Base-by-base conservation (phyloP, 805 yeast genomes). In the Priceomyces medius region DNA sequence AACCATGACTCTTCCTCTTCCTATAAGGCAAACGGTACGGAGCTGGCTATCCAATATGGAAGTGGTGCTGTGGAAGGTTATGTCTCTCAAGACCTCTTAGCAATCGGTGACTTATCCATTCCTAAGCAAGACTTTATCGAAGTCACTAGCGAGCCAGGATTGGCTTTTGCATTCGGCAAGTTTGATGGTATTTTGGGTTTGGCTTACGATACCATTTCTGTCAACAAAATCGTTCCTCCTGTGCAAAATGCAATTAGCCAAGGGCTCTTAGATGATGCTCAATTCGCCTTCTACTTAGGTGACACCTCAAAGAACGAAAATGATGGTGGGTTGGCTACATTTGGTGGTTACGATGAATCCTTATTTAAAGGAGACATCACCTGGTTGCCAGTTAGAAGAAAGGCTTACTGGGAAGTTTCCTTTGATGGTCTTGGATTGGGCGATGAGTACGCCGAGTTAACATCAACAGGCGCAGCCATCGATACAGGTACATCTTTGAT, bases 401-500 rank as follows among this genome's bases (percentile, higher is more conserved):
- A 90, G 82, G 99, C 98, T 24, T 93, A 93, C 80, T 93, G 99
- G 99, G 99, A 93, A 76, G 99, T 93, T 46, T 80, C 84, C 54
- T 85, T 93, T 54, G 88, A 88, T 55, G 90, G 96, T 54, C 75
- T 93, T 63, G 87, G 90, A 33, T 77, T 93, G 49, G 99, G 99
- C 58, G 86, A 85, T 53, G 96, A 93, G 71, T 86, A 78, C 59
- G 97, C 98, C 38, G 79, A 76, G 54, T 80, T 93, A 58, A 79
- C 76, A 53, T 73, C 72, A 58, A 83, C 89, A 47, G 99, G 99
- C 64, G 99, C 97, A 57, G 97, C 96, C 47, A 89, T 93, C 61
- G 99, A 93, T 68, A 93, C 99, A 44, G 99, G 99, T 70, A 93
- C 99, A 50, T 91, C 98, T 27, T 78, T 93, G 66, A 85, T 93